A percentile compares a stretch with the other conserved stretches of the same genome.
phyloP scores from a whole-genome alignment of 169 alveolate species.

The Eimeria sp. region DNA sequence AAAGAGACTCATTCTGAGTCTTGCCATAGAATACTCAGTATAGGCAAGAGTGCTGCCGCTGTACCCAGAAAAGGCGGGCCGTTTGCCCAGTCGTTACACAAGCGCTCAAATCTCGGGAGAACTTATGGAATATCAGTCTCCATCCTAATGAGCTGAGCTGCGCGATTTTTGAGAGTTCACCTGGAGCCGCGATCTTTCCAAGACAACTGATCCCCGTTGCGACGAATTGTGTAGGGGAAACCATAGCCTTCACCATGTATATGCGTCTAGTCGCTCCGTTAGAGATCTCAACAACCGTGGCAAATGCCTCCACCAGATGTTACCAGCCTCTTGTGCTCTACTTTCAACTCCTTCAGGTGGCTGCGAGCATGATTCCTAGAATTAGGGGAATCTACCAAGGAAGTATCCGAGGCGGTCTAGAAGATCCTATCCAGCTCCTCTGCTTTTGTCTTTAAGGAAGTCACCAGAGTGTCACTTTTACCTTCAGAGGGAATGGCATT shows the following conservation, averaged over 20 bases:
- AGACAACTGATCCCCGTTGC: background rate
- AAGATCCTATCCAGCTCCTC: background rate
- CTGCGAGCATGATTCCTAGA: background rate
- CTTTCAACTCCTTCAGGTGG: background rate
- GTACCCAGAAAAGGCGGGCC: background rate
- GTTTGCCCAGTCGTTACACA: background rate
- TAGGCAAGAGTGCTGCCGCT: background rate
- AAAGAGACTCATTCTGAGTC: background rate
- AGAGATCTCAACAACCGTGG: background rate
- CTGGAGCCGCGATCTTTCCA: background rate
- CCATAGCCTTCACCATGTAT: background rate
- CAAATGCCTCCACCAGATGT: background rate
- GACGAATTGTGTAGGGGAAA: background rate
- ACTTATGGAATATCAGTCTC: too few relatives aligned
- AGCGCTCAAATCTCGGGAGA: background rate
- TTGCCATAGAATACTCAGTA: background rate
- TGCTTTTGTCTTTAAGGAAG: background rate
- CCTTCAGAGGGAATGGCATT: background rate
- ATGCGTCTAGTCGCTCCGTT: background rate
- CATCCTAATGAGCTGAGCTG: too few relatives aligned
- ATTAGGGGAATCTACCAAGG: background rate
- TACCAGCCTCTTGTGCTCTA: background rate
- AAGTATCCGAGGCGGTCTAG: background rate
- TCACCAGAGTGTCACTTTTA: background rate
- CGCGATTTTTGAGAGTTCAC: background rate